Evolutionary conservation across 257 asterid genomes (phyloP).

Genomic region (Paulownia fortunei): DNA sequence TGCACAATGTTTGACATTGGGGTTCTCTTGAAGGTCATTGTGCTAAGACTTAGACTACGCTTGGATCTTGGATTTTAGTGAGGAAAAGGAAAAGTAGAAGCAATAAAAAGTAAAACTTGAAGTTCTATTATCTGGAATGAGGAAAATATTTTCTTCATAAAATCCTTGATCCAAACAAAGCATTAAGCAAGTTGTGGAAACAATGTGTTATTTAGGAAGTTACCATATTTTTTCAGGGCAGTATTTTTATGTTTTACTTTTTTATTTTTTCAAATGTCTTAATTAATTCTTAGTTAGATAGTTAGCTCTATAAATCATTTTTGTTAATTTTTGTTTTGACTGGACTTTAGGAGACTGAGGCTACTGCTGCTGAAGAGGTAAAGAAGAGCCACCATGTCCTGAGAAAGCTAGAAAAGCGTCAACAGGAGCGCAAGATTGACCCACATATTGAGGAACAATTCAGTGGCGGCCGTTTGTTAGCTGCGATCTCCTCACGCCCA

Average conservation of each 20-base stretch:
- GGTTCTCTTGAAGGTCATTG: neutral
- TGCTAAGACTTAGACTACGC: neutral
- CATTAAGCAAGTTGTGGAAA: neutral
- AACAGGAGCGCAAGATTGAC: conserved; percentile 59
- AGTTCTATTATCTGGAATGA: no score
- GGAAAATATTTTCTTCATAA: no score
- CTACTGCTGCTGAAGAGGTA: conserved; percentile 50
- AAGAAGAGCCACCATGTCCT: conserved; percentile 67
- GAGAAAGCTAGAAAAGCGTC: conserved; percentile 66
- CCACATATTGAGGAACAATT: conserved; percentile 65
- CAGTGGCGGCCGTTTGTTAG: conserved; percentile 55
- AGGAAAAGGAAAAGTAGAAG: no score
- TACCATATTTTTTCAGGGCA: neutral
- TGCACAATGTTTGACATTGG: no score
- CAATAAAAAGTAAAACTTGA: no score
- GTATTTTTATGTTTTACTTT: neutral
- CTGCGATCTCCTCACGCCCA: conserved; percentile 68
- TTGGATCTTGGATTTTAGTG: no score
- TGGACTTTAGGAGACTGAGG: conserved; percentile 41
- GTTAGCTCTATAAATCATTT: neutral
- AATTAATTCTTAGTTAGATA: neutral
- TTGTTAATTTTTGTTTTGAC: neutral
- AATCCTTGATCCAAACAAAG: no score
- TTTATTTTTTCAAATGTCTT: neutral
- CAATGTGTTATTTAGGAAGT: neutral